Conservation (phyloP, 2,329 filamentous ascomycete species). For the Trichophyton simii region DNA sequence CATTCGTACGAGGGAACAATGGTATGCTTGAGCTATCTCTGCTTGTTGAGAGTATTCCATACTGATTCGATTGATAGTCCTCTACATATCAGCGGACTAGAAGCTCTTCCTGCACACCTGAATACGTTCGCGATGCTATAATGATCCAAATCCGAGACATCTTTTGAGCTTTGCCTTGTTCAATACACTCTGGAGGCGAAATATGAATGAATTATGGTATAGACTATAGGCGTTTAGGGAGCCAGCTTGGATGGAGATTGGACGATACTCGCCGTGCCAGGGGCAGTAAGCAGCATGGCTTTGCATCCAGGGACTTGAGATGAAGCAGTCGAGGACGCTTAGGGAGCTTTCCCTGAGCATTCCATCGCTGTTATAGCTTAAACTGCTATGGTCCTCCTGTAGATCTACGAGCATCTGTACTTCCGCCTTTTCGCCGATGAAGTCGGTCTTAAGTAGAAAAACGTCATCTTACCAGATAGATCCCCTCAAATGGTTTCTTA, state of each 20-base stretch:
- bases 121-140: not conserved
- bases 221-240: not conserved
- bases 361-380: not conserved
- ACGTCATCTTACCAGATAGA: not conserved
- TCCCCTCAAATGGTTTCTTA: not conserved
- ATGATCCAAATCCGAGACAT: not conserved
- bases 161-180: not conserved
- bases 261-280: not conserved
- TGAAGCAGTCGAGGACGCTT: not conserved
- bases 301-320: not conserved
- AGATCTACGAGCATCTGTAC: too few relatives aligned
- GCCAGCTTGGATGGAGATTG: not conserved
- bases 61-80: conserved; percentile 5
- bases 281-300: too few relatives aligned
- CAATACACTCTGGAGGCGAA: too few relatives aligned
- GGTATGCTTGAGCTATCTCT: conserved; percentile 40
- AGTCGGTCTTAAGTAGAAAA: not conserved
- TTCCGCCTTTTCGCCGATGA: too few relatives aligned
- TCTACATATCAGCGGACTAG: conserved; percentile 12
- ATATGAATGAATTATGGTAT: not conserved
- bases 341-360: not conserved
- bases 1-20: conserved; percentile 92
- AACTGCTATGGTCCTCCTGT: not conserved
- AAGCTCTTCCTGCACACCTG: not conserved
- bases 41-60: not conserved